Evolutionary conservation across 805 yeast genomes (phyloP).

Genomic region (Metschnikowia matae): DNA sequence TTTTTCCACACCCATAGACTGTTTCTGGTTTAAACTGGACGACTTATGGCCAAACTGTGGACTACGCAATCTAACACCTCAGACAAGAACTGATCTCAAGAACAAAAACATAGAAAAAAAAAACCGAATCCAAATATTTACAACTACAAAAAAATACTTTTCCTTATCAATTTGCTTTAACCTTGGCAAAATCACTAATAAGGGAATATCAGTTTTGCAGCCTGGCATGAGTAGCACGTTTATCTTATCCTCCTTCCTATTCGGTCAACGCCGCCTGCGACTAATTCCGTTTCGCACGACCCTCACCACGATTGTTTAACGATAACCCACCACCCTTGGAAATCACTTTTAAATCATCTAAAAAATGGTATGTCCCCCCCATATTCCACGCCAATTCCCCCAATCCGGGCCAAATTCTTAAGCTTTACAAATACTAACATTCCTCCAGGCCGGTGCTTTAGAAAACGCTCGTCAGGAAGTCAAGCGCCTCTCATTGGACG

Average conservation of each 20-base stretch:
- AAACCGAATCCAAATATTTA: too few relatives aligned
- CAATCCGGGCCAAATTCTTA: too few relatives aligned
- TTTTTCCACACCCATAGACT: background rate
- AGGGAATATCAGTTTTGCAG: background rate
- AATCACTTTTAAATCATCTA: background rate
- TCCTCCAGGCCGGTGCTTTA: constrained; percentile 81
- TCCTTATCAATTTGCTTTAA: too few relatives aligned
- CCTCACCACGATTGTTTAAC: constrained; percentile 6
- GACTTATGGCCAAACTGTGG: background rate
- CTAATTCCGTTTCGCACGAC: constrained; percentile 5
- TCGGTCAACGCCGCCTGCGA: constrained; percentile 10
- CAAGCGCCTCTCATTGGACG: constrained; percentile 76
- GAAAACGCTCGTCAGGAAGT: constrained; percentile 96
- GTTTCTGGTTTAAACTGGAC: background rate
- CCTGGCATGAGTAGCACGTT: background rate
- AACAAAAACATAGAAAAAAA: too few relatives aligned
- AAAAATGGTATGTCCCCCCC: constrained; percentile 11
- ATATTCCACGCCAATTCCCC: background rate
- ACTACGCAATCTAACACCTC: background rate
- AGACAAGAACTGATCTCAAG: too few relatives aligned
- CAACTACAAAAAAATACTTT: too few relatives aligned
- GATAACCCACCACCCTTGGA: constrained; percentile 2
- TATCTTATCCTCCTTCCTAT: constrained; percentile 6
- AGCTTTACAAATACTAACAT: constrained; percentile 6
- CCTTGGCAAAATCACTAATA: too few relatives aligned